Base-by-base conservation (phyloP, 2,329 filamentous ascomycete species). In the Chrysosporium queenslandicum region DNA sequence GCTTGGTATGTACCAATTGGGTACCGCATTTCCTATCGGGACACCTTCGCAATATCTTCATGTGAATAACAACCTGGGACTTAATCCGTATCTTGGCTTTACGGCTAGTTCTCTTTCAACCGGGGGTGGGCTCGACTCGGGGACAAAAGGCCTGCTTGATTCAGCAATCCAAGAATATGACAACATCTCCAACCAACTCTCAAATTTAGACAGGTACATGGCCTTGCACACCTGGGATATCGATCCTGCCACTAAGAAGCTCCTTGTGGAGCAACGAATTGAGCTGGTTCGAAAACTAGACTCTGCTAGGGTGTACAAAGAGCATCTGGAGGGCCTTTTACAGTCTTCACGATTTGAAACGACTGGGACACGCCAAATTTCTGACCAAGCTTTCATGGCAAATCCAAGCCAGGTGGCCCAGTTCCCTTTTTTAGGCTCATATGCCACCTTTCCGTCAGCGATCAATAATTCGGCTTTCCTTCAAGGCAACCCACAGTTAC, bases 171-270 rank as follows among this genome's bases (percentile, higher is more conserved):
- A 61, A 43, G 62, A 65, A 32, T 60, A 63, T 48, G 63, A 64
- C 21, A 57, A 51, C 20, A 56, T 70, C 18, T 64, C 64, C 12
- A 55, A 59, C 5, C 60, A 70, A 45, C 63, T 71, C 12, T 60
- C 62, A 5, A 64, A 61, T 34, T 58, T 71, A 21, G 68, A 71
- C 41, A 64, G 66, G 49, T 64, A 70, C 43, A 64, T 68, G 56
- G 68, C 68, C 4, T 55, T 71, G 39, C 64, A 69, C 55, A 61
- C 62, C 16, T 69, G 66, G 59, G 63, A 69, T 49, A 60, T 70
- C 40, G 64, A 64, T 25, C 59, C 61, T n/a, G 55, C 57, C 7
- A 62, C 62, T 14, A 68, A 69, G 47, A 61, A 63, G 21, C 52
- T 60, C 7, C 56, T 69, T 20, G 66, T 70, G 42, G 63, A 67